Evolutionary conservation across 352 stramenopile genomes (phyloP).

Genomic region (Pythium utonaiense): DNA sequence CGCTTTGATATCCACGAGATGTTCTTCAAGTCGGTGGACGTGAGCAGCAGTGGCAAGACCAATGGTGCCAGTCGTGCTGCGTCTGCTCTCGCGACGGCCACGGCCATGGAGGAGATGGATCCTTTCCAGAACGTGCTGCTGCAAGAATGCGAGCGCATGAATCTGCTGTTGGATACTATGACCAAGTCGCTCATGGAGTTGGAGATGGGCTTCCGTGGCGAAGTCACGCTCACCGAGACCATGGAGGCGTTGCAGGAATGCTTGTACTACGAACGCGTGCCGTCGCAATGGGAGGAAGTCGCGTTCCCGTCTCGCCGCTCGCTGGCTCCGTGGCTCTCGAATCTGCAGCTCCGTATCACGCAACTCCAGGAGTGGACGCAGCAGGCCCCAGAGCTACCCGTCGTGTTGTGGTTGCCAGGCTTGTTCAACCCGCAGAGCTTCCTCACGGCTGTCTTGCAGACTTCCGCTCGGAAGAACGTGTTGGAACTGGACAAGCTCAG

Average conservation of each 20-base stretch:
- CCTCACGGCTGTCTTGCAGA: conserved; percentile 79
- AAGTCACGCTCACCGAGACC: conserved; percentile 83
- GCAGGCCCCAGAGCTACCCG: conserved; percentile 68
- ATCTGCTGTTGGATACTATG: conserved; percentile 75
- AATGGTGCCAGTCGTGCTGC: not conserved
- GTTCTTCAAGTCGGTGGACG: conserved; percentile 56
- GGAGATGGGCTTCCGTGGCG: conserved; percentile 85
- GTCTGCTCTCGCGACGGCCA: conserved; percentile 21
- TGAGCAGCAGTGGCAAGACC: not conserved
- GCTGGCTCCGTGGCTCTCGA: conserved; percentile 78
- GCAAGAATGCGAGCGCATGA: conserved; percentile 90
- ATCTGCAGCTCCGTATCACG: conserved; percentile 80
- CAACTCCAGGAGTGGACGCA: conserved; percentile 88
- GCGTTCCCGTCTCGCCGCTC: conserved; percentile 79
- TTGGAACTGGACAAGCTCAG: conserved; percentile 83
- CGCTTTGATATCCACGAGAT: conserved; percentile 81
- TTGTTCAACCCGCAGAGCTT: conserved; percentile 87
- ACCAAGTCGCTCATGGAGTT: conserved; percentile 74
- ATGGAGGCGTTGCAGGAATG: conserved; percentile 84
- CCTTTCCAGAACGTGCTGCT: conserved; percentile 89
- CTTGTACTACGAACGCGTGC: conserved; percentile 77
- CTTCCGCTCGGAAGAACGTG: conserved; percentile 62
- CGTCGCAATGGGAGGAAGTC: conserved; percentile 62
- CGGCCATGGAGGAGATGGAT: conserved; percentile 72
- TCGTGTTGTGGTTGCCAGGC: conserved; percentile 81